Percentiles rank a stretch among this genome's conserved stretches.
These are phyloP conservation scores for Cryptococcus sp. DNA, from an alignment of 1,284 basidiomycete species.

Conservation along the genomic window DNA sequence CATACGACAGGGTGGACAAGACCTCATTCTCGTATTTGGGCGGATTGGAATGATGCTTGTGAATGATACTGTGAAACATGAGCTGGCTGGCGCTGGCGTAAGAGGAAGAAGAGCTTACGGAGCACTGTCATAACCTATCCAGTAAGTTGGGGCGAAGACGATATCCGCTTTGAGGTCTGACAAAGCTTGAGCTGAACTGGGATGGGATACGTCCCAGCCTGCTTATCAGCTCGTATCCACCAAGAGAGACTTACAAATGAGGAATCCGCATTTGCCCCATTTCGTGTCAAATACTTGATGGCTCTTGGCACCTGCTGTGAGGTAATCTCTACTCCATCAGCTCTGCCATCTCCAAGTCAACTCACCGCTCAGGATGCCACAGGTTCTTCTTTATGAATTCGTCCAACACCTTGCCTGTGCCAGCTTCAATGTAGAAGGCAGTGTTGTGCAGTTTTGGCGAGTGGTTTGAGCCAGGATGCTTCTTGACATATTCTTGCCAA, in stretches of 20 bases:
- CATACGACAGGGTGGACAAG: constrained; percentile 27
- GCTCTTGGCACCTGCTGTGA: constrained; percentile 29
- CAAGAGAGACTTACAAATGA: constrained; percentile 33
- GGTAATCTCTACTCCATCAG: constrained; percentile 30
- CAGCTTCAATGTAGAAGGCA: constrained; percentile 48
- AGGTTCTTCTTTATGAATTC: constrained; percentile 51
- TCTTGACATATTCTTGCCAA: not conserved
- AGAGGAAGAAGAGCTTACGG: constrained; percentile 28
- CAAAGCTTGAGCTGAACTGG: constrained; percentile 25
- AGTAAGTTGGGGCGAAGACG: constrained; percentile 45
- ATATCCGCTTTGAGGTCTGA: constrained; percentile 35
- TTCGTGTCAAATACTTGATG: constrained; percentile 36
- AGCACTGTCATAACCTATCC: constrained; percentile 39
- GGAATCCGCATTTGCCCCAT: constrained; percentile 39
- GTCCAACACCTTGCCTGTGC: constrained; percentile 31
- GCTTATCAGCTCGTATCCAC: not conserved
- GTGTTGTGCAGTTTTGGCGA: constrained; percentile 37
- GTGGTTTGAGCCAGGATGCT: not conserved
- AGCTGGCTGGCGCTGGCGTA: not conserved
- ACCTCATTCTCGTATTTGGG: constrained; percentile 31
- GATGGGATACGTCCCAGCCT: constrained; percentile 48
- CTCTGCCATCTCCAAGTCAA: not conserved
- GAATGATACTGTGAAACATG: constrained; percentile 5
- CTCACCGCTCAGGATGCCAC: constrained; percentile 53
- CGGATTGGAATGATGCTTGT: constrained; percentile 14